Evolutionary conservation across 2,329 filamentous ascomycete genomes (phyloP), one percentile per base, ranked within the genome.

Genomic region (Botrytis squamosa): DNA sequence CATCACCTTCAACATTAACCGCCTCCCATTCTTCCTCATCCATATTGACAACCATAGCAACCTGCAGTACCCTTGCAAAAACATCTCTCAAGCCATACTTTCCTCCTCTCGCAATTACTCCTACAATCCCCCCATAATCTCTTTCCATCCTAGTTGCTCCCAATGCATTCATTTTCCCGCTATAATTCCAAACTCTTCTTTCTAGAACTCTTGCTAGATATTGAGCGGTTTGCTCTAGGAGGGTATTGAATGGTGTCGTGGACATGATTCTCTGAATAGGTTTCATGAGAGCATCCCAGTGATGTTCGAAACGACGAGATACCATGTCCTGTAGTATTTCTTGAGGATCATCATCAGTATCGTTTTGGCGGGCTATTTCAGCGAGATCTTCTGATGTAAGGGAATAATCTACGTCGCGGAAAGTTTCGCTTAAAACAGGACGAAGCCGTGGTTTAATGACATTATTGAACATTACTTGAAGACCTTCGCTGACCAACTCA

Each of bases 21-120:
- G 96, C 94, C 66, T 95, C 93, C 93, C 94, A 97, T 83, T 98
- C 95, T 74, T 98, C 95, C 49, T 96, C 93, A 81, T 98, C 95
- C 94, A 98, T 97, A 78, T 95, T 95, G 81, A 95, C 90, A 25
- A 97, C 89, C 85, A 97, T 89, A 73, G 92, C 89, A 78, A 97
- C 91, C 85, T 98, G 94, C 74, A 88, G 87, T 74, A 92, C 93
- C 79, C 91, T 89, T 42, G 88, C 86, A 84, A 98, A 97, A 4
- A 88, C 83, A 80, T 97, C 94, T 46, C 93, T 86, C 52, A 96
- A 88, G 2, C 88, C 88, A 81, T 97, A 98, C 79, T 92, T 90
- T 6, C 87, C 88, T 3, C 91, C 93, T 75, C 86, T 87, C 18
- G 89, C 88, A 2, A 93, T 90, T 0, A 88, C 86, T 38, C 87